Percentiles rank a stretch among this genome's conserved stretches.
These are phyloP conservation scores for Chlorella sp. DNA, from an alignment of 139 green algal genomes.

Conservation along the genomic window DNA sequence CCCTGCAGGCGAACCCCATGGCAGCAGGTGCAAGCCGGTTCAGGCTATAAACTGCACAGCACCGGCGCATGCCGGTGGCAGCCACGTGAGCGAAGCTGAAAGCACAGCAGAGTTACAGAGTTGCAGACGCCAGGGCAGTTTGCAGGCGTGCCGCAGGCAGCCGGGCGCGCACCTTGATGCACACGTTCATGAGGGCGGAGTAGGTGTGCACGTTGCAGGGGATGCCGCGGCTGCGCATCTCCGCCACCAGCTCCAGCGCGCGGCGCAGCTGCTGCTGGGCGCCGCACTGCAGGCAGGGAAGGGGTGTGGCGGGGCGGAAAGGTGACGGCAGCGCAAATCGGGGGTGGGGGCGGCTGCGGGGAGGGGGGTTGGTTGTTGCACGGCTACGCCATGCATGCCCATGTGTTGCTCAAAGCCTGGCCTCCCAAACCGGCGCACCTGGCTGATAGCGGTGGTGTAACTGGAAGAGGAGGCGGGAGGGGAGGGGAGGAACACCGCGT, in stretches of 20 bases:
- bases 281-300: slow-evolving; percentile 52
- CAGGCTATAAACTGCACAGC: no score
- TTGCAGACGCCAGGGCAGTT: no score
- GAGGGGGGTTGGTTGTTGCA: no score
- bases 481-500: background rate
- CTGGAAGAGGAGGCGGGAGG: background rate
- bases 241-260: slow-evolving; percentile 67
- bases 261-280: slow-evolving; percentile 56
- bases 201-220: slow-evolving; percentile 79
- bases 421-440: no score
- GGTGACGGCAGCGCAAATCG: no score
- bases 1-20: slow-evolving; percentile 3
- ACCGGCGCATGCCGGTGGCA: no score
- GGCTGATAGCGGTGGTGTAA: no score
- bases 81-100: no score
- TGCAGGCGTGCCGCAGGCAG: background rate
- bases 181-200: slow-evolving; percentile 73
- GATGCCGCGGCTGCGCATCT: slow-evolving; percentile 69
- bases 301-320: background rate
- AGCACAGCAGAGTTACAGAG: no score
- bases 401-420: no score
- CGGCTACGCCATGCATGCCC: no score
- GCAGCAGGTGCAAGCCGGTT: background rate
- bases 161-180: slow-evolving; percentile 49
- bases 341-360: no score